Base-by-base conservation (phyloP, 106 monocot species). In the Dioscorea alata region DNA sequence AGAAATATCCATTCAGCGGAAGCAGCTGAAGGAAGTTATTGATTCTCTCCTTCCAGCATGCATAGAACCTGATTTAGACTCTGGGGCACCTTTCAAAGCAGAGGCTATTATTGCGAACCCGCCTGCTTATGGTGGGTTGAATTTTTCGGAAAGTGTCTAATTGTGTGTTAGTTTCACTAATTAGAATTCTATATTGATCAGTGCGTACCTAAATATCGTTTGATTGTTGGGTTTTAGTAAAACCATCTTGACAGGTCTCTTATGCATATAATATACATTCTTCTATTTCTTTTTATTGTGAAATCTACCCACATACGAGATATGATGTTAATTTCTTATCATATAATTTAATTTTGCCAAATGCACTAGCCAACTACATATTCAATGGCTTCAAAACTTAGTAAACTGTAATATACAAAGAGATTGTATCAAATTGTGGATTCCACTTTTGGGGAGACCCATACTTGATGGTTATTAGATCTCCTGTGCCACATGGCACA, bases 41-140 rank as follows among this genome's bases (percentile, higher is more conserved):
- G 50, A 92, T 68, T 97, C 97, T 62, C 75, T 92, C 23, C 74
- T 92, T 74, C 86, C 97, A 74, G 97, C 97, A 63, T 97, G 97
- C 67, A 97, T 88, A 50, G 97, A 89, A 73, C 97, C 97, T 76
- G 92, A 97, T 83, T 66, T 89, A 58, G 89, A 89, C 50, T 79
- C 92, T 59, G 89, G 92, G 13, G 65, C 68, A 64, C 75, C 82
- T 56, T 96, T 96, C 70, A 82, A 71, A 76, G 96, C 95, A 69
- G 88, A 96, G 73, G 95, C 89, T 60, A 86, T 96, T 22, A 92
- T 96, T 82, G 91, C 95, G 20, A 96, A 96, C 72, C 96, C 96
- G 78, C 92, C 92, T 77, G 91, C 96, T 74, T 92, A 86, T 72
- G 96, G 96, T 96, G 63, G 81, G 90, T 23, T 67, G 79, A 17